phyloP scores from a whole-genome alignment of 2,329 filamentous ascomycete species.

The Lachnellula occidentalis region DNA sequence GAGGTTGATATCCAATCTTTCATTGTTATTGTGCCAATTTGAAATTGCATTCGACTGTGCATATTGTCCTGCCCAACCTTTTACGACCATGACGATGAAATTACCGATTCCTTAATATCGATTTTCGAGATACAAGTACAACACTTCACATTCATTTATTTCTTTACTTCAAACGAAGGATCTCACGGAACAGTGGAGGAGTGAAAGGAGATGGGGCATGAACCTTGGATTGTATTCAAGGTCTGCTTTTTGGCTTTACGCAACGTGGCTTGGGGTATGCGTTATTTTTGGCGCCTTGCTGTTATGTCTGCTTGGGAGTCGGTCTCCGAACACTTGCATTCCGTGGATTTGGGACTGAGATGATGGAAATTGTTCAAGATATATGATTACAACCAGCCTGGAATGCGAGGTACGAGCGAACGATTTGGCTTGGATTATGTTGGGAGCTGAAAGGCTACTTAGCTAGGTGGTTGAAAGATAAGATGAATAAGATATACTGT shows the following conservation, averaged over 20 bases:
- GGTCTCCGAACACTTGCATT: slow-evolving; percentile 1
- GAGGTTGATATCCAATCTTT: slow-evolving; percentile 28
- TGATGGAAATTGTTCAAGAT: slow-evolving; percentile 21
- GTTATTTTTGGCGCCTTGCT: slow-evolving; percentile 16
- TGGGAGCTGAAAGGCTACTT: not conserved
- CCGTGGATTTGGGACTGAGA: slow-evolving; percentile 4
- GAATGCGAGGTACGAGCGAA: slow-evolving; percentile 24
- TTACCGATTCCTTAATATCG: slow-evolving; percentile 24
- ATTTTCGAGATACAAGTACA: slow-evolving; percentile 19
- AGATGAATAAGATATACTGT: slow-evolving; percentile 1
- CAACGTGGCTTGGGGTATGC: slow-evolving; percentile 18
- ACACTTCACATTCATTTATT: slow-evolving; percentile 7
- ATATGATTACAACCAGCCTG: slow-evolving; percentile 25
- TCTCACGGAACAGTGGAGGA: slow-evolving; percentile 7
- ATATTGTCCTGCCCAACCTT: slow-evolving; percentile 28
- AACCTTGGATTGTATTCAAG: slow-evolving; percentile 24
- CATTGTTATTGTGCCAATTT: slow-evolving; percentile 30
- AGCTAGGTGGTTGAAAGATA: not conserved
- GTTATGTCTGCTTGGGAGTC: slow-evolving; percentile 3
- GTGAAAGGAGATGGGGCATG: slow-evolving; percentile 2
- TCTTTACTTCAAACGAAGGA: slow-evolving; percentile 8
- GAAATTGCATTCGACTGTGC: slow-evolving; percentile 36
- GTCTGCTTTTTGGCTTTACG: slow-evolving; percentile 11
- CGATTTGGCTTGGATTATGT: slow-evolving; percentile 5
- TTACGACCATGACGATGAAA: slow-evolving; percentile 31